Evolutionary conservation across 1,284 basidiomycete species (phyloP).

Genomic region (Apiotrichum porosum): DNA sequence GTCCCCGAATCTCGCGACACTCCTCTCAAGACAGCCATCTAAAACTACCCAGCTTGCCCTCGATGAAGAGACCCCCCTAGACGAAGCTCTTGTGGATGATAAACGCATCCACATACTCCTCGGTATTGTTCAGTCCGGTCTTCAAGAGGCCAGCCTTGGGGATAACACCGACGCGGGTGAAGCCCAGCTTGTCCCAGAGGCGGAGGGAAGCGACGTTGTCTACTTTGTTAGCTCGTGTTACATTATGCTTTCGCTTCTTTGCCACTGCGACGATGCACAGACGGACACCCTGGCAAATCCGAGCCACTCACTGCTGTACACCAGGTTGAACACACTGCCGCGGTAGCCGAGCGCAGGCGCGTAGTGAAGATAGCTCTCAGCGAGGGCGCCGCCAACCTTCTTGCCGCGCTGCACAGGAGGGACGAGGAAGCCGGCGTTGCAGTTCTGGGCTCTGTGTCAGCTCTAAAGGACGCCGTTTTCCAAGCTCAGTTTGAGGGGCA

Average conservation of each 20-base stretch:
- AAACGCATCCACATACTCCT: constrained; percentile 84
- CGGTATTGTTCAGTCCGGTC: constrained; percentile 58
- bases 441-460: constrained; percentile 22
- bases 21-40: constrained; percentile 30
- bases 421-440: constrained; percentile 75
- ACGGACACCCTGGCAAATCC: no score
- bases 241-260: no score
- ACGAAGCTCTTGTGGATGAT: constrained; percentile 78
- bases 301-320: constrained; percentile 71
- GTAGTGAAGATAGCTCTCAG: constrained; percentile 73
- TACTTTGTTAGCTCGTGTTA: constrained; percentile 21
- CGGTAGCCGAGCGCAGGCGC: constrained; percentile 68
- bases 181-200: constrained; percentile 82
- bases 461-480: neutral
- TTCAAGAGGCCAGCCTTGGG: constrained; percentile 76
- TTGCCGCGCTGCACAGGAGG: constrained; percentile 61
- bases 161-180: constrained; percentile 74
- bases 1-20: neutral
- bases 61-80: constrained; percentile 2
- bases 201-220: constrained; percentile 55
- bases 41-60: neutral
- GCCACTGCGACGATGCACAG: no score
- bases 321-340: constrained; percentile 88
- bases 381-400: constrained; percentile 69
- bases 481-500: no score